Base-by-base conservation (phyloP, 345 rosid species). In the Salix dunnii region DNA sequence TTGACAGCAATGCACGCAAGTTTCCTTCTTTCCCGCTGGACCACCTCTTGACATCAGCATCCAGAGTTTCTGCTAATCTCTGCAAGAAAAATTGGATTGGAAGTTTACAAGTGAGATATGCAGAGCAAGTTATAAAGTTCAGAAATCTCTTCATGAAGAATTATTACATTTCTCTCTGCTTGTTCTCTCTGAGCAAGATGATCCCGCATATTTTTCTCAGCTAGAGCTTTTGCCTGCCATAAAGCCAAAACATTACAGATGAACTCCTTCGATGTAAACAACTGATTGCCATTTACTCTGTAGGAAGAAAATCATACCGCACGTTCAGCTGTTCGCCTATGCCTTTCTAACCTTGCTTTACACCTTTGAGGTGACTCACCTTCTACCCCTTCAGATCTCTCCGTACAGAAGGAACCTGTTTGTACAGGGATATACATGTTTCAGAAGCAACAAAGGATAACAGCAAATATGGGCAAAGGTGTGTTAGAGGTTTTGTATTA, bases 31-130 rank as follows among this genome's bases (percentile, higher is more conserved):
- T 96, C 76, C 98, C 94, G 69, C 83, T 89, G 14, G 93, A 93
- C 99, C 99, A 96, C 91, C 97, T 90, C 82, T 87, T 96, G 76
- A 96, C 92, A 68, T 96, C 99, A 2, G 96, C 94, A 68, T 91
- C 97, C 64, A 93, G 90, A 40, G 89, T 90, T 85, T 96, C 99
- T 38, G 97, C 91, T 63, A 93, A 71, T 75, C 98, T 91, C 98
- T 96, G 93, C 82, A 78, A 67, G 72, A 36, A 77, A 66, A 80
- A 40, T 53, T n/a, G 46, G 67, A 80, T 62, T 55, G 51, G 75
- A 73, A 42, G 64, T 33, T 33, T n/a, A 72, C 67, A 49, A 7
- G 27, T 33, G 28, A 21, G 65, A 12, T 65, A 33, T 67, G 40
- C 21, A 36, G 27, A 58, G 60, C 74, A 58, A 28, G 14, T 28